These are phyloP conservation scores for Aurinia saxatilis DNA, from an alignment of 345 rosid species.

Conservation along the genomic window DNA sequence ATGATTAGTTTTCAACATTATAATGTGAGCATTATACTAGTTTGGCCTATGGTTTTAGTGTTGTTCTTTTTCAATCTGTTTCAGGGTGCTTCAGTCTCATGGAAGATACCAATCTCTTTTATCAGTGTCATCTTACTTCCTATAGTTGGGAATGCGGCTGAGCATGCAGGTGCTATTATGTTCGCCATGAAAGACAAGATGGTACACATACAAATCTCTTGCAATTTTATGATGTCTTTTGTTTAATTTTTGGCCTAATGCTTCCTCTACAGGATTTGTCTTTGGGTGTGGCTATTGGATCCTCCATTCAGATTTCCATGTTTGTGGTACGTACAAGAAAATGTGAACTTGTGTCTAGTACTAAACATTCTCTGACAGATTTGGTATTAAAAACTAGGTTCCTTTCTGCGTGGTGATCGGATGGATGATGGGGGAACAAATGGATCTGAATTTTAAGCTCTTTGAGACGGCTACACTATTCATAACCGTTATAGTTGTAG, in stretches of 20 bases:
- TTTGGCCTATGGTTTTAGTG: neutral
- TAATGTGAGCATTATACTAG: neutral
- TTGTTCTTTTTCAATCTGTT: constrained; percentile 1
- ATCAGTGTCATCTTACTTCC: constrained; percentile 95
- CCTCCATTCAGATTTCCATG: constrained; percentile 94
- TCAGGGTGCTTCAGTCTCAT: constrained; percentile 73
- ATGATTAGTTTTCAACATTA: neutral
- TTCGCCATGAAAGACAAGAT: constrained; percentile 97
- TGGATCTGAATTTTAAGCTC: constrained; percentile 83
- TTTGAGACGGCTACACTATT: constrained; percentile 84
- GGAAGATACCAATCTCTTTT: constrained; percentile 75
- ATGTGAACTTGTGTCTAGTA: neutral
- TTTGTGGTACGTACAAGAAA: constrained; percentile 61
- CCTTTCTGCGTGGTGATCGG: constrained; percentile 75
- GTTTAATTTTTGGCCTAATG: neutral
- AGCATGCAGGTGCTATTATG: constrained; percentile 93
- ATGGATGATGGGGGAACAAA: constrained; percentile 69
- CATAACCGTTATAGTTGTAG: constrained; percentile 70
- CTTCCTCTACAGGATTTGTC: constrained; percentile 65
- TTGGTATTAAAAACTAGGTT: constrained; percentile 31
- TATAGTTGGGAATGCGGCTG: constrained; percentile 95
- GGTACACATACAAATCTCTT: constrained; percentile 33
- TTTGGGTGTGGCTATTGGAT: constrained; percentile 95
- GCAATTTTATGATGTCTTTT: constrained; percentile 6
- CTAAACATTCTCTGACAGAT: neutral